phyloP scores from a whole-genome alignment of 768 basidiomycete genomes.

The Boletus tylopilopsis region DNA sequence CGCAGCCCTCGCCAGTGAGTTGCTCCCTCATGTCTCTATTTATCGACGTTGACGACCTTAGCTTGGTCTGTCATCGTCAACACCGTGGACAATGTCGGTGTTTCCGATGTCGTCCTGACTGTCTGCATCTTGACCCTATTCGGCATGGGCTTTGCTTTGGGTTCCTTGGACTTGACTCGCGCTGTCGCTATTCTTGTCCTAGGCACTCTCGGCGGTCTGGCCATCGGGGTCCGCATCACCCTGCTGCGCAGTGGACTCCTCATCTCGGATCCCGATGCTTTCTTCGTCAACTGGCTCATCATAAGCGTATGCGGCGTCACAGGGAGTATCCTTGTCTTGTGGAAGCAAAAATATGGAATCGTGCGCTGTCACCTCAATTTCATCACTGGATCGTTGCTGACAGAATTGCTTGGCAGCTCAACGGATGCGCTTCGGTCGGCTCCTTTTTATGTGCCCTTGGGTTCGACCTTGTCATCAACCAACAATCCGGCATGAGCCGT shows the following conservation, averaged over 20 bases:
- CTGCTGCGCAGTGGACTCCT: conserved; percentile 50
- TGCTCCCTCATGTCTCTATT: not conserved
- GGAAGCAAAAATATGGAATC: conserved; percentile 45
- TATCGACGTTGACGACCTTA: not conserved
- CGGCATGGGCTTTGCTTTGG: conserved; percentile 47
- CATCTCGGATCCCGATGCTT: conserved; percentile 32
- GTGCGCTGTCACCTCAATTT: conserved; percentile 34
- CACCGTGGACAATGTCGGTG: conserved; percentile 42
- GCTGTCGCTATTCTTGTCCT: conserved; percentile 44
- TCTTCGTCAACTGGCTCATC: conserved; percentile 51
- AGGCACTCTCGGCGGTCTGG: conserved; percentile 51
- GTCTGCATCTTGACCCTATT: conserved; percentile 49
- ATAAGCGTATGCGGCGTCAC: conserved; percentile 42
- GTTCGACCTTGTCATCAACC: conserved; percentile 52
- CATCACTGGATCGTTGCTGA: conserved; percentile 1
- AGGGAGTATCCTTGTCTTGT: conserved; percentile 41
- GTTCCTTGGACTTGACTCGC: conserved; percentile 50
- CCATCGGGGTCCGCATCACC: conserved; percentile 52
- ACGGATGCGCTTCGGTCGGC: conserved; percentile 54
- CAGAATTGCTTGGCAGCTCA: conserved; percentile 29
- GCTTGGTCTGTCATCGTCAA: conserved; percentile 67
- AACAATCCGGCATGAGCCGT: conserved; percentile 59
- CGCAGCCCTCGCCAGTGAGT: conserved; percentile 43
- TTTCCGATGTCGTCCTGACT: conserved; percentile 51
- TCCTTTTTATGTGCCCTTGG: conserved; percentile 57